These are phyloP conservation scores for Trichoderma breve DNA, from an alignment of 2,329 filamentous ascomycete genomes.

Conservation along the genomic window DNA sequence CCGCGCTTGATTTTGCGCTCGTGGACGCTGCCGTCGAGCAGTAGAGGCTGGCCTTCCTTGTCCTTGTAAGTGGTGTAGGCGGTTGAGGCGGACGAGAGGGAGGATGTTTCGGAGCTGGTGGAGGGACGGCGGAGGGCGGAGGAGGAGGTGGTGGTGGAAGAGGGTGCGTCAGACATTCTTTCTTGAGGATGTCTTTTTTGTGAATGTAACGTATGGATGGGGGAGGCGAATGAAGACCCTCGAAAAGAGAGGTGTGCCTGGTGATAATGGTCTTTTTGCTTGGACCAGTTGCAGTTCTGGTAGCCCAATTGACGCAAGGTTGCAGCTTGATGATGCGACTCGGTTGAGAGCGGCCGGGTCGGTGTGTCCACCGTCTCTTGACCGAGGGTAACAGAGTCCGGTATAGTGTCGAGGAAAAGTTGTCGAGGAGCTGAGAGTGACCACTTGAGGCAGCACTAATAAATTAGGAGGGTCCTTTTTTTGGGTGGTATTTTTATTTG, in stretches of 20 bases:
- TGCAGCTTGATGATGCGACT: conserved; percentile 18
- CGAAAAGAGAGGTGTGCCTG: background rate
- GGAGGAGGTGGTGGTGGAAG: background rate
- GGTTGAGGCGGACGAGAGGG: conserved; percentile 32
- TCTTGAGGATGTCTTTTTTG: background rate
- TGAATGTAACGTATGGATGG: background rate
- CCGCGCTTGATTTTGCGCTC: conserved; percentile 25
- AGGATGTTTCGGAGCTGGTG: conserved; percentile 32
- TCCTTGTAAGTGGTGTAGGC: conserved; percentile 32
- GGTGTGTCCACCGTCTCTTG: conserved; percentile 13
- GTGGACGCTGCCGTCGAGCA: background rate
- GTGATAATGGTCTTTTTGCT: background rate
- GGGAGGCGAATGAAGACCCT: too few relatives aligned
- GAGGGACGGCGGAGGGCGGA: conserved; percentile 27
- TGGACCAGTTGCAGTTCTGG: background rate
- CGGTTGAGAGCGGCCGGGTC: background rate
- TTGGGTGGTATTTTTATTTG: background rate
- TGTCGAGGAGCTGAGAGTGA: background rate
- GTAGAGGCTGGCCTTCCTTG: conserved; percentile 6
- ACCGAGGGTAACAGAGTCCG: background rate
- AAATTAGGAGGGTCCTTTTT: background rate
- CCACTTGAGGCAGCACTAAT: background rate
- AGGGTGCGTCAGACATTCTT: conserved; percentile 5
- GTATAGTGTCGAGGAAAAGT: background rate
- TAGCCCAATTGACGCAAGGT: conserved; percentile 8